Base-by-base conservation (phyloP, 495 filamentous ascomycete species). In the Evansstolkia leycettana region DNA sequence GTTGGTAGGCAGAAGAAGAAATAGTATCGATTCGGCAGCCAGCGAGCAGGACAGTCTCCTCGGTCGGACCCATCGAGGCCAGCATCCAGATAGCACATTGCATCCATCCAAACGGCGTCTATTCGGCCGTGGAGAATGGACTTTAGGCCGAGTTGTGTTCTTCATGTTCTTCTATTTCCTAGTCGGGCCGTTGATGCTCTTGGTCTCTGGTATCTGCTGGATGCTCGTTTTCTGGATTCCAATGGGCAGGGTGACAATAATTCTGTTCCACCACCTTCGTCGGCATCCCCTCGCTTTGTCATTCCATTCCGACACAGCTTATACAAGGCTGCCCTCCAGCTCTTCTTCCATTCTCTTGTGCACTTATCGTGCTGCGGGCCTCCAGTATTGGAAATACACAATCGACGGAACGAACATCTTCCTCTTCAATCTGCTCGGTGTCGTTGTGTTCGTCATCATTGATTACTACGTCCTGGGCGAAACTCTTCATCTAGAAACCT, bases 351-450 rank as follows among this genome's bases (percentile, higher is more conserved):
- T 99, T 35, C 64, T 99, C 28, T 65, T 99, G 8, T 99, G 90
- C 69, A 96, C 92, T 9, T 96, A 99, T 58, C 84, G 92, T 40
- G 90, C 89, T 18, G 89, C 88, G 10, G 90, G 90, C 14, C 60
- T 78, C 31, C 86, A 89, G 57, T 99, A 99, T 61, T 99, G 92
- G 86, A 99, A 96, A 55, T 99, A 99, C 57, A 99, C 90, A 10
- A 70, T 99, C 40, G 90, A 95, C 47, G 90, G 90, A 35, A 96
- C 92, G 30, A 99, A 99, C 60, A 89, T 99, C 50, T 95, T 96
- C 60, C 75, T 99, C 48, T 93, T 99, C 64, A 99, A 99, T 51
- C 70, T 99, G 29, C 82, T 95, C 57, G 78, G 72, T 14, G 71
- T 99, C 20, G 89, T 95, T 28, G 58, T 82, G 12, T 94, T 99